Percentiles rank a stretch among this genome's conserved stretches.
phyloP scores from a whole-genome alignment of 169 alveolate species.

The Cryptosporidium felis region DNA sequence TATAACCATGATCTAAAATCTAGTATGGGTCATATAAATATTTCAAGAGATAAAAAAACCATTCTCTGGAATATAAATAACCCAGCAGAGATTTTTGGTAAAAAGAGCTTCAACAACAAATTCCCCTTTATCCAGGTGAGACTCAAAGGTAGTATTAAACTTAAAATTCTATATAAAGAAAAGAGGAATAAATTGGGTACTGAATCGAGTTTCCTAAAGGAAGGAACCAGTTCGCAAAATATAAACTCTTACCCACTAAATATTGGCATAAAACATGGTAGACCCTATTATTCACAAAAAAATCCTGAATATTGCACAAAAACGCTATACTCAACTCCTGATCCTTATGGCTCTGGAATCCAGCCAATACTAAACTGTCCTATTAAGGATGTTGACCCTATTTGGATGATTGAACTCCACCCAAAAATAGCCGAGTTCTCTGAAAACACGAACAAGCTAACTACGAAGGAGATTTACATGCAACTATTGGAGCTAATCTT shows the following conservation, averaged over 20 bases:
- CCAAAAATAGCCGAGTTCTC: conserved; percentile 26
- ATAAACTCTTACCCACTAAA: conserved; percentile 14
- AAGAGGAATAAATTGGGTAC: not conserved
- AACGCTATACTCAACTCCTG: conserved; percentile 24
- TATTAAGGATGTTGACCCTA: conserved; percentile 32
- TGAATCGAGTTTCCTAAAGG: not conserved
- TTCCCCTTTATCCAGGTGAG: conserved; percentile 26
- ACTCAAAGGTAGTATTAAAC: conserved; percentile 24
- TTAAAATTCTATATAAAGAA: conserved; percentile 24
- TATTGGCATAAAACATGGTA: conserved; percentile 5
- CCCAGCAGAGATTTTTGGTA: conserved; percentile 17
- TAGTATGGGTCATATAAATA: conserved; percentile 15
- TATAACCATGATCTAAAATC: conserved; percentile 9
- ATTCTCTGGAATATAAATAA: conserved; percentile 32
- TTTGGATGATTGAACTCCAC: conserved; percentile 29
- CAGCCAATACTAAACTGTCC: conserved; percentile 33
- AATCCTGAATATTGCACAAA: not conserved
- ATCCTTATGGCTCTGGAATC: conserved; percentile 30
- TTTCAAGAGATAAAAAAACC: conserved; percentile 27
- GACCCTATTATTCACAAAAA: not conserved
- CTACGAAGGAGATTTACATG: conserved; percentile 5
- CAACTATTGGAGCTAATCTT: conserved; percentile 21
- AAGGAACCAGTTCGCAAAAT: not conserved
- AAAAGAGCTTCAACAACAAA: not conserved
- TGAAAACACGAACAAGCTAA: not conserved